Base-by-base conservation (phyloP, 208 protist species). In the Trypanosoma conorhini region DNA sequence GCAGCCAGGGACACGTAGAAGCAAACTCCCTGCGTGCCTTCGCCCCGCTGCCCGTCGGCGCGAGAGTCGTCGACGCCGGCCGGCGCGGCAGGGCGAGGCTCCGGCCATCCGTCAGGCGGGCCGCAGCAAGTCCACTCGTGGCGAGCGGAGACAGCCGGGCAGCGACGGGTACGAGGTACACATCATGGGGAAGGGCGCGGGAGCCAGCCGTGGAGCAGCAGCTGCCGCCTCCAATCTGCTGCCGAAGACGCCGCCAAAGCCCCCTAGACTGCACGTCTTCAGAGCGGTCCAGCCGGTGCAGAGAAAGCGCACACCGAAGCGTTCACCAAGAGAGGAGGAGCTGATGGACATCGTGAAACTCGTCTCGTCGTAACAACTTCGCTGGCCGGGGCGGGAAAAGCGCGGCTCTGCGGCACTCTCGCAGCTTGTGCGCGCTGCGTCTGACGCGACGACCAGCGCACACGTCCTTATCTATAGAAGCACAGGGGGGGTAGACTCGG, bases 311-410 rank as follows among this genome's bases (percentile, higher is more conserved):
- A 68, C 75, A 10, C 72, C 74, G 15, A 62, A 62, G n/a, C 59
- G 28, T 15, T 55, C 65, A 30, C 70, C 77, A 44, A 81, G 58
- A 13, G 73, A 82, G 12, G 59, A 74, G 21, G 72, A 84, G 5
- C 79, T 89, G 48, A 67, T 84, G 33, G 74, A 83, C 44, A 56
- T 89, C 8, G 31, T 48, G 56, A 61, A 40, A 31, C 56, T 61
- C 17, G 28, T 19, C 22, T 40, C 8, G 28, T 40, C 33, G 0
- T 61, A 5, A 42, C 8, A 59, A 30, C 2, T 21, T 17, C 5
- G 33, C 5, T 5, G 54, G 13, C 3, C 8, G 24, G 24, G 30
- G 54, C 12, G 54, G 24, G 54, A 30, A 59, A 59, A 33, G 5
- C 8, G 33, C 7, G 30, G 38, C 38, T 42, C 38, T 12, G 38